Conservation (phyloP, 1,284 basidiomycete genomes). For the Tilletia setariae region DNA sequence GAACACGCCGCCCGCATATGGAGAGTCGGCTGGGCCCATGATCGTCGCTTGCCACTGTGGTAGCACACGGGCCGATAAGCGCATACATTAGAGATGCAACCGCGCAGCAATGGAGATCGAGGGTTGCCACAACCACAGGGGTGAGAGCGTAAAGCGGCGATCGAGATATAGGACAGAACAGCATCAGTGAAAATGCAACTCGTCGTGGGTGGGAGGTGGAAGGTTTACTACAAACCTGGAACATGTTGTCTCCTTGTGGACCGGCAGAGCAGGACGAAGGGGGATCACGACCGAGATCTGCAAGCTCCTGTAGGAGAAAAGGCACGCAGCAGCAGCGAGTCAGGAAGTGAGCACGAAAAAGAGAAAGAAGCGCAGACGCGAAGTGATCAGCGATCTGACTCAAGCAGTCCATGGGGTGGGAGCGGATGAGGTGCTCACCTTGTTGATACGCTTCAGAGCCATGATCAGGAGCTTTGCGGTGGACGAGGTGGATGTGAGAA, state of each 20-base stretch:
- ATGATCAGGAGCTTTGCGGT: constrained; percentile 21
- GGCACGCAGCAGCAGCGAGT: too few relatives aligned
- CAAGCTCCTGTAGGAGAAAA: constrained; percentile 38
- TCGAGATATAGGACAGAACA: constrained; percentile 3
- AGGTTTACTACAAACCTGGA: constrained; percentile 32
- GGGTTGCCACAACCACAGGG: not conserved
- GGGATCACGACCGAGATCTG: constrained; percentile 53
- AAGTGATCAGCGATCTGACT: not conserved
- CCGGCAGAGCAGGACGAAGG: constrained; percentile 53
- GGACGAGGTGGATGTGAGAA: too few relatives aligned
- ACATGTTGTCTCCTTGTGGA: constrained; percentile 55
- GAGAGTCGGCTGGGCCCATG: constrained; percentile 72
- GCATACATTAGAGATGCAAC: too few relatives aligned
- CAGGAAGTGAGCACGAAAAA: not conserved
- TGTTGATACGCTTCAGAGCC: constrained; percentile 55
- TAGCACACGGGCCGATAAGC: not conserved
- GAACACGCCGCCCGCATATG: constrained; percentile 93
- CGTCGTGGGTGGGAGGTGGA: not conserved
- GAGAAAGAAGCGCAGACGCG: not conserved
- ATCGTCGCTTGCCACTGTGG: constrained; percentile 53
- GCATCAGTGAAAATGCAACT: not conserved
- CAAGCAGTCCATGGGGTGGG: not conserved
- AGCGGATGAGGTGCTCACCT: constrained; percentile 35
- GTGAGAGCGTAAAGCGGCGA: not conserved
- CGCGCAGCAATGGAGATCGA: too few relatives aligned